Percentiles rank a stretch among this genome's conserved stretches.
Evolutionary conservation across 2,329 filamentous ascomycete species (phyloP).

Genomic region (Leptographium lundbergii): DNA sequence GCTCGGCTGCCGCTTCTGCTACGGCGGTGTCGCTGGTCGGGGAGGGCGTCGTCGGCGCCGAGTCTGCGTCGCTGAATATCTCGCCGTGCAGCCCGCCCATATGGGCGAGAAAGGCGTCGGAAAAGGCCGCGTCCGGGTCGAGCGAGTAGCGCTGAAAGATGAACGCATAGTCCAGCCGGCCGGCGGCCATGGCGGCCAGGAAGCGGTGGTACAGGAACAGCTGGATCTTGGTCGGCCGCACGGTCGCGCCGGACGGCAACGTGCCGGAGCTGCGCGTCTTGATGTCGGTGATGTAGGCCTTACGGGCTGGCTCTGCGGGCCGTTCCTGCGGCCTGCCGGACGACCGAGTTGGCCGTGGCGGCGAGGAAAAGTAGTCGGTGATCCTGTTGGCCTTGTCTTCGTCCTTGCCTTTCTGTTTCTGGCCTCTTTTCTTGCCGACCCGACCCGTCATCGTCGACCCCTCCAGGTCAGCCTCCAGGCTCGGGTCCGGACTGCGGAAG

Average conservation of each 20-base stretch:
- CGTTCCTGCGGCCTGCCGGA: neutral
- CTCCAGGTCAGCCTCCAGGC: conserved; percentile 30
- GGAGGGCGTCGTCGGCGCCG: conserved; percentile 6
- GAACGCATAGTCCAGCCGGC: conserved; percentile 53
- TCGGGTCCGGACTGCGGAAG: conserved; percentile 60
- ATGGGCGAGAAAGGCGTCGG: conserved; percentile 66
- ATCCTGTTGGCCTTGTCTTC: conserved; percentile 8
- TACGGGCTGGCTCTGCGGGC: conserved; percentile 9
- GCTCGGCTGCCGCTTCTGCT: neutral
- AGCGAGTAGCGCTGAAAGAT: conserved; percentile 64
- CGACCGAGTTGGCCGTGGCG: neutral
- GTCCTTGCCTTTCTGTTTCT: conserved; percentile 15
- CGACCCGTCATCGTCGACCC: neutral
- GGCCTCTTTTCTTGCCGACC: conserved; percentile 1
- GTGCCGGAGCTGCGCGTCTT: conserved; percentile 65
- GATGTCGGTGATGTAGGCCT: conserved; percentile 70
- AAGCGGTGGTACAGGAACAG: conserved; percentile 82
- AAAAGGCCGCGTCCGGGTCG: conserved; percentile 53
- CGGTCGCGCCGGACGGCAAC: conserved; percentile 50
- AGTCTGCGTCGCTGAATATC: conserved; percentile 37
- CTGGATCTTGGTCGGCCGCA: conserved; percentile 72
- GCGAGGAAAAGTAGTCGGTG: conserved; percentile 12
- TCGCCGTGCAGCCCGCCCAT: conserved; percentile 57
- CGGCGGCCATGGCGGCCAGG: conserved; percentile 61
- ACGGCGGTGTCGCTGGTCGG: conserved; percentile 10